Percentiles rank a stretch among this genome's conserved stretches.
phyloP scores from a whole-genome alignment of 441 rosid genomes.

The Gossypium gossypioides region DNA sequence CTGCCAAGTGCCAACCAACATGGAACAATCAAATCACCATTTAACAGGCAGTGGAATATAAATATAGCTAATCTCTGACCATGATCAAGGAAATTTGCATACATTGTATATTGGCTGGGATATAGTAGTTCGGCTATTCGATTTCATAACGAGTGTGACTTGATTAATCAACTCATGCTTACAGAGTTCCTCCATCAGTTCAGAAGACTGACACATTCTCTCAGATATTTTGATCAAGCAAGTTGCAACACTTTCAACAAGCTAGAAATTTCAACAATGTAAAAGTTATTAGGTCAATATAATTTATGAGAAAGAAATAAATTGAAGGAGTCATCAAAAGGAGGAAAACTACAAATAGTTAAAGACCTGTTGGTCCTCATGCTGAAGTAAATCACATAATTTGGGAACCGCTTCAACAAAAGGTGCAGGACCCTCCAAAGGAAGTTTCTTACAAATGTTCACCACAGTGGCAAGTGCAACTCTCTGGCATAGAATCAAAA shows the following conservation, averaged over 20 bases:
- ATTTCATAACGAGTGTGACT: conserved; percentile 51
- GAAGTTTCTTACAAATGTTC: conserved; percentile 82
- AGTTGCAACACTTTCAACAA: conserved; percentile 79
- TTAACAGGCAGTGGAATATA: neutral
- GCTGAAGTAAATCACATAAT: conserved; percentile 79
- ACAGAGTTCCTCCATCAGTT: conserved; percentile 78
- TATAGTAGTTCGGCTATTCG: conserved; percentile 65
- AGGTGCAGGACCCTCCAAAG: conserved; percentile 45
- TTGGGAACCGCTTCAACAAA: conserved; percentile 81
- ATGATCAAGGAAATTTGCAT: conserved; percentile 22
- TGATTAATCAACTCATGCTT: conserved; percentile 64
- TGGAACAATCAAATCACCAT: conserved; percentile 11
- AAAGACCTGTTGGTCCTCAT: conserved; percentile 80
- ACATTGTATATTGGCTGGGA: conserved; percentile 77
- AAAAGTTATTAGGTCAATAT: conserved; percentile 9
- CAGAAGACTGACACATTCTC: conserved; percentile 56
- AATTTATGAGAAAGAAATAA: neutral
- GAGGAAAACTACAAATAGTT: conserved; percentile 16
- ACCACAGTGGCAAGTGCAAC: conserved; percentile 88
- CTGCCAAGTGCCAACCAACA: conserved; percentile 55
- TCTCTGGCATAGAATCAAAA: conserved; percentile 37
- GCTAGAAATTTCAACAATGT: conserved; percentile 36
- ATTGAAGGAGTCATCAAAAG: conserved; percentile 1
- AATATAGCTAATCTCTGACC: neutral
- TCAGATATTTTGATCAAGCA: conserved; percentile 82